Base-by-base conservation (phyloP, 192 early-diverging fungal species). In the Phycomyces blakesleeanus region DNA sequence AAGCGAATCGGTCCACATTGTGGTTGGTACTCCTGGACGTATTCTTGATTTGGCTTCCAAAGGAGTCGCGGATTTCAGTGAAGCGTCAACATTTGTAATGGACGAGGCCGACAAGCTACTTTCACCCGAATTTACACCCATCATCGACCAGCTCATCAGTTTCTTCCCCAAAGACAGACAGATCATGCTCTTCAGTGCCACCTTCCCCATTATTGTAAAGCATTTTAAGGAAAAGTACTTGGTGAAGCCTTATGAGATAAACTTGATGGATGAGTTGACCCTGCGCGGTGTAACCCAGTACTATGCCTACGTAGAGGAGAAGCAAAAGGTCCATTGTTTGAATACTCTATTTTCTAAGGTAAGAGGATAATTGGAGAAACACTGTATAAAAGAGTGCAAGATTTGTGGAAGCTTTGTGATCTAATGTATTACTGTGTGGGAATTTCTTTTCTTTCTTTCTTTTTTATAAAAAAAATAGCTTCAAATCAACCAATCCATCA, bases 401-500 rank as follows among this genome's bases (percentile, higher is more conserved):
- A n/a, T n/a, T n/a, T n/a, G n/a, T n/a, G n/a, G n/a, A n/a, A n/a
- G n/a, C n/a, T n/a, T n/a, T n/a, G n/a, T n/a, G n/a, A n/a, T n/a
- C n/a, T n/a, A n/a, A n/a, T n/a, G n/a, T n/a, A n/a, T n/a, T n/a
- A n/a, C n/a, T n/a, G n/a, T n/a, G n/a, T n/a, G n/a, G n/a, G n/a
- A n/a, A n/a, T n/a, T n/a, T n/a, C n/a, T n/a, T n/a, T n/a, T n/a
- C n/a, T n/a, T n/a, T n/a, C n/a, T n/a, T n/a, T n/a, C n/a, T n/a
- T n/a, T n/a, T n/a, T n/a, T n/a, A n/a, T n/a, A n/a, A n/a, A n/a
- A n/a, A n/a, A n/a, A n/a, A n/a, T n/a, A n/a, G n/a, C n/a, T 99
- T 25, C 97, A 99, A 91, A 97, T 99, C 83, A 99, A 99, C 79
- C 97, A 99, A 86, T 98, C 95, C 39, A 99, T 99, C 64, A 99